Evolutionary conservation across 805 yeast genomes (phyloP).

Genomic region (Zygoascus ofunaensis): DNA sequence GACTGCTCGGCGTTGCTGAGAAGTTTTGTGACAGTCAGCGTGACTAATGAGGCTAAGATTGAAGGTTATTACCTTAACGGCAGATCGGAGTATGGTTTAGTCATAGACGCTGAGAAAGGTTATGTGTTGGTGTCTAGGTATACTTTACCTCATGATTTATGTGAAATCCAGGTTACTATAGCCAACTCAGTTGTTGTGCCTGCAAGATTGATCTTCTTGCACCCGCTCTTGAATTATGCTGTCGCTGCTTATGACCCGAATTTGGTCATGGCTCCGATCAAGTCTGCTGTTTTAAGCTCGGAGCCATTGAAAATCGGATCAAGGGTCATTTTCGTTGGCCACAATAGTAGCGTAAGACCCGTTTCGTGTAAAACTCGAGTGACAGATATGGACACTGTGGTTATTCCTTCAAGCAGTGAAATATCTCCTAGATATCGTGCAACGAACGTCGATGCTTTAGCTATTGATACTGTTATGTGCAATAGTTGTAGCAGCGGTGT

Average conservation of each 20-base stretch:
- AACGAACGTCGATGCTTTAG: slow-evolving; percentile 67
- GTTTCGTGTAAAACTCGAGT: slow-evolving; percentile 68
- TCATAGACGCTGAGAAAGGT: slow-evolving; percentile 73
- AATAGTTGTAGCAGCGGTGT: slow-evolving; percentile 75
- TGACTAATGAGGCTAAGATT: slow-evolving; percentile 56
- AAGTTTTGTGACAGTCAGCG: slow-evolving; percentile 63
- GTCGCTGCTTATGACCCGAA: slow-evolving; percentile 73
- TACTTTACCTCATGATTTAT: slow-evolving; percentile 71
- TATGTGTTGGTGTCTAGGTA: slow-evolving; percentile 70
- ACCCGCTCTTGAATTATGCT: slow-evolving; percentile 82
- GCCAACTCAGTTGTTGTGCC: slow-evolving; percentile 81
- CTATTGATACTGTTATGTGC: slow-evolving; percentile 63
- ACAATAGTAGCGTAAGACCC: slow-evolving; percentile 57
- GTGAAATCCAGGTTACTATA: slow-evolving; percentile 66
- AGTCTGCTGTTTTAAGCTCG: slow-evolving; percentile 53
- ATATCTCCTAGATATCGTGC: slow-evolving; percentile 74
- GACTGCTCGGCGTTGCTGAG: slow-evolving; percentile 48
- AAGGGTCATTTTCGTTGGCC: slow-evolving; percentile 69
- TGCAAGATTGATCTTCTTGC: slow-evolving; percentile 71
- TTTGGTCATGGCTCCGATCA: slow-evolving; percentile 60
- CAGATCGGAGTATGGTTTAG: slow-evolving; percentile 64
- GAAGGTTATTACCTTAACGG: slow-evolving; percentile 45
- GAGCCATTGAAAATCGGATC: slow-evolving; percentile 64
- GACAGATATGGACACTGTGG: slow-evolving; percentile 65
- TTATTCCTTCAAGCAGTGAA: slow-evolving; percentile 56